phyloP scores from a whole-genome alignment of 2,329 filamentous ascomycete species.

The Clonostachys rhizophaga region DNA sequence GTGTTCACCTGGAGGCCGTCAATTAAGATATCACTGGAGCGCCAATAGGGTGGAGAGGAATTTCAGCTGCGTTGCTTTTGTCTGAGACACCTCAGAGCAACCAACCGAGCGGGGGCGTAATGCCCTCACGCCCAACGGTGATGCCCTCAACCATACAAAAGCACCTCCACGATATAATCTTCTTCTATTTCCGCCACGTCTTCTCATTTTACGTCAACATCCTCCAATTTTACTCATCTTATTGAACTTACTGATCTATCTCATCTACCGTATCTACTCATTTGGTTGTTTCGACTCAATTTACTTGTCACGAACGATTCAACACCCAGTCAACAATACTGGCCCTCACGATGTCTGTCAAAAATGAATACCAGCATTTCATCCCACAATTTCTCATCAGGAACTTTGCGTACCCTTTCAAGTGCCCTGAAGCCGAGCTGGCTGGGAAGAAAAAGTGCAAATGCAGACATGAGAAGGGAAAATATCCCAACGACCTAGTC shows the following conservation, averaged over 20 bases:
- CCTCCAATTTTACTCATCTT: not conserved
- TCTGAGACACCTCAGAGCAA: no score
- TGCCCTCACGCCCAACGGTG: no score
- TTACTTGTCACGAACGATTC: not conserved
- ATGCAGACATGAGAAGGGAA: conserved; percentile 4
- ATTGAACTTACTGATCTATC: not conserved
- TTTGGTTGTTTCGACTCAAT: no score
- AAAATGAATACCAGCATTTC: conserved; percentile 1
- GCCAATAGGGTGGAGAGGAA: no score
- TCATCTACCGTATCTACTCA: not conserved
- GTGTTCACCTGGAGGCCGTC: no score
- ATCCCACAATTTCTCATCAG: conserved; percentile 2
- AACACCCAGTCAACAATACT: not conserved
- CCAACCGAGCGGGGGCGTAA: no score
- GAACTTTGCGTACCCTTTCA: conserved; percentile 2
- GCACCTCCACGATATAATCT: not conserved
- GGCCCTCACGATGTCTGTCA: not conserved
- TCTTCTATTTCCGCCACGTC: not conserved
- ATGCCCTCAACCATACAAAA: no score
- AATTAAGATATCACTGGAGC: no score
- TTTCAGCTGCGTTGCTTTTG: no score
- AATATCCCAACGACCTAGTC: conserved; percentile 12
- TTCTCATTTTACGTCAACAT: not conserved
- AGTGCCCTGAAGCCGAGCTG: not conserved
- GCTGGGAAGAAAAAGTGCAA: not conserved